A percentile compares a stretch with the other conserved stretches of the same genome.
These are phyloP conservation scores for Aphanocladium album DNA, from an alignment of 2,329 filamentous ascomycete genomes.

Conservation along the genomic window DNA sequence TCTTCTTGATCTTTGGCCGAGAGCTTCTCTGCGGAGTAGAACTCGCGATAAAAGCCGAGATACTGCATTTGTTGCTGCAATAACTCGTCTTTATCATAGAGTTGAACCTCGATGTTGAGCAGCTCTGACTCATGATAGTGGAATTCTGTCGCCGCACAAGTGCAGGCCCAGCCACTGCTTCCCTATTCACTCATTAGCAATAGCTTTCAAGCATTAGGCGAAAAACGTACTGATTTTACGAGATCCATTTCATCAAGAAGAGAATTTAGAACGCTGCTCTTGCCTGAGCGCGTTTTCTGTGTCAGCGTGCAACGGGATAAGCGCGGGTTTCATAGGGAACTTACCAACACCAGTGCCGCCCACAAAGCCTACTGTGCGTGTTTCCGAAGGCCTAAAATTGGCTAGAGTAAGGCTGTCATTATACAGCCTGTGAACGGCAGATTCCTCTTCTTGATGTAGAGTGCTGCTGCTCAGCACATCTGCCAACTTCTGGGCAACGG, in stretches of 20 bases:
- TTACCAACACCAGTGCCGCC: constrained; percentile 44
- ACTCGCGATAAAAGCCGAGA: constrained; percentile 33
- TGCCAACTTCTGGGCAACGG: constrained; percentile 25
- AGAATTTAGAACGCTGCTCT: constrained; percentile 46
- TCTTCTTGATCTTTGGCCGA: constrained; percentile 21
- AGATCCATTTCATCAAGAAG: constrained; percentile 37
- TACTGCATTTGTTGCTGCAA: constrained; percentile 29
- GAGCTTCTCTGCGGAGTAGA: constrained; percentile 22
- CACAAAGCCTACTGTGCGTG: constrained; percentile 40
- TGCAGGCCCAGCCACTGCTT: constrained; percentile 39
- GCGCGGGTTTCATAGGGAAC: constrained; percentile 10
- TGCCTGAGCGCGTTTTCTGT: constrained; percentile 26
- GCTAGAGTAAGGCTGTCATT: constrained; percentile 28
- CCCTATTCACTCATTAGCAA: constrained; percentile 28
- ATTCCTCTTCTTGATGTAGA: constrained; percentile 32
- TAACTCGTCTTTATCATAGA: constrained; percentile 28
- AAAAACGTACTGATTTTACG: constrained; percentile 35
- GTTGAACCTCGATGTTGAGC: constrained; percentile 30
- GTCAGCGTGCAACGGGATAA: not conserved
- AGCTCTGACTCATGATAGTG: constrained; percentile 29
- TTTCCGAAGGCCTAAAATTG: constrained; percentile 32
- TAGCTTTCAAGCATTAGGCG: not conserved
- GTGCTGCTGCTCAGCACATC: constrained; percentile 29
- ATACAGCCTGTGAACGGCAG: constrained; percentile 32
- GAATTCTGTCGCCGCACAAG: constrained; percentile 44